Evolutionary conservation across 148 eudicot species (phyloP), one percentile per base, ranked within the genome.

Genomic region (Polygonum maritimum): DNA sequence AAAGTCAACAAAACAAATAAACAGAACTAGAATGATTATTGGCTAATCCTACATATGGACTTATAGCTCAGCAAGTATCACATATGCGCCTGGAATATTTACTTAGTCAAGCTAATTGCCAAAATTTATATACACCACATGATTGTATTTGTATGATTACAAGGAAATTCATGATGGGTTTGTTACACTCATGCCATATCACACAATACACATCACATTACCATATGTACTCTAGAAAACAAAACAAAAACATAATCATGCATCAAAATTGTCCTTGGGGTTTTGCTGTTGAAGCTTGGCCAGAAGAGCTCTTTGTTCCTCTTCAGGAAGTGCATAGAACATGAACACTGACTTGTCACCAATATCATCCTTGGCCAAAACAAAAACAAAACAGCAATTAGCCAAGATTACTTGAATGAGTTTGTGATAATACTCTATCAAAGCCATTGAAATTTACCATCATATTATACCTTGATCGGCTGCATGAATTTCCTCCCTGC

Each of bases 281-380:
- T 84, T 86, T 79, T 82, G 81, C 79, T 82, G 83, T 74, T 87
- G 86, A 33, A 88, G 86, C 84, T 86, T 91, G 80, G 82, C 75
- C 60, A 90, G 76, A 77, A 92, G 60, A 75, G 88, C 87, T 62
- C 72, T 83, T 87, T 92, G 87, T 81, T 89, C 91, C 79, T 92
- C 92, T 79, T 92, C 89, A 7, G 93, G 78, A 79, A 94, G 84
- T 52, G 92, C 86, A 48, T 94, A 77, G 86, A 87, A 92, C 71
- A 88, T 92, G 88, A 94, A 94, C 35, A 94, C 98, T 8, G 98
- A 94, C 81, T 94, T 94, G 84, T 94, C 98, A 35, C 98, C 98
- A 41, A 94, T 92, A 79, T 94, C 98, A 77, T 94, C 98, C 98
- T 94, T 82, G 51, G 80, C 41, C 35, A 41, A 48, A 49, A 36